phyloP scores from a whole-genome alignment of 1,284 basidiomycete genomes.

The Ceratobasidium sp. region DNA sequence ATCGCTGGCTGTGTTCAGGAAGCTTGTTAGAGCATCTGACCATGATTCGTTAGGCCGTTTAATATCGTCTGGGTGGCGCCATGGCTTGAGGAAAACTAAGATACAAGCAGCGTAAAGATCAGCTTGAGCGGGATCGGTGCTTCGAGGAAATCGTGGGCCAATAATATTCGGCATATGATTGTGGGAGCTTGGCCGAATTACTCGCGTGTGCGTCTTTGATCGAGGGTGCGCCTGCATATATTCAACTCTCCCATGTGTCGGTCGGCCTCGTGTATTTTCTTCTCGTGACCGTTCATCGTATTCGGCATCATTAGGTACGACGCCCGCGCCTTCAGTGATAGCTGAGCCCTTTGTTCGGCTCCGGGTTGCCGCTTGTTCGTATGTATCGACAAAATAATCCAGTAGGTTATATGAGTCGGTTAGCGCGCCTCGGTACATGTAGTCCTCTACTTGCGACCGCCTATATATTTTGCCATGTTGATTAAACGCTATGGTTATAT shows the following conservation, averaged over 20 bases:
- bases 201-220: not conserved
- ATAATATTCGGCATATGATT: constrained; percentile 34
- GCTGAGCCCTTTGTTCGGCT: not conserved
- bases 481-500: not conserved
- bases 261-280: not conserved
- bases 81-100: constrained; percentile 35
- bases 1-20: not conserved
- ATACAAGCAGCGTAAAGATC: constrained; percentile 23
- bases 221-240: constrained; percentile 16
- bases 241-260: not conserved
- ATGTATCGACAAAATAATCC: constrained; percentile 28
- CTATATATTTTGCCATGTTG: not conserved
- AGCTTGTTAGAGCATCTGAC: constrained; percentile 22
- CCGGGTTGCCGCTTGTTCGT: not conserved
- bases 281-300: not conserved
- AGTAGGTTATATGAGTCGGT: not conserved
- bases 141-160: constrained; percentile 27
- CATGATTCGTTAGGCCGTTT: constrained; percentile 12
- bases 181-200: constrained; percentile 8
- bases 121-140: constrained; percentile 6
- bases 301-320: not conserved
- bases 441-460: constrained; percentile 24
- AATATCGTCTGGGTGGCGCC: constrained; percentile 5
- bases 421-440: constrained; percentile 6
- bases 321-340: not conserved